A percentile compares a stretch with the other conserved stretches of the same genome.
Evolutionary conservation across 345 rosid species (phyloP).

Genomic region (Eucalyptus viminalis): DNA sequence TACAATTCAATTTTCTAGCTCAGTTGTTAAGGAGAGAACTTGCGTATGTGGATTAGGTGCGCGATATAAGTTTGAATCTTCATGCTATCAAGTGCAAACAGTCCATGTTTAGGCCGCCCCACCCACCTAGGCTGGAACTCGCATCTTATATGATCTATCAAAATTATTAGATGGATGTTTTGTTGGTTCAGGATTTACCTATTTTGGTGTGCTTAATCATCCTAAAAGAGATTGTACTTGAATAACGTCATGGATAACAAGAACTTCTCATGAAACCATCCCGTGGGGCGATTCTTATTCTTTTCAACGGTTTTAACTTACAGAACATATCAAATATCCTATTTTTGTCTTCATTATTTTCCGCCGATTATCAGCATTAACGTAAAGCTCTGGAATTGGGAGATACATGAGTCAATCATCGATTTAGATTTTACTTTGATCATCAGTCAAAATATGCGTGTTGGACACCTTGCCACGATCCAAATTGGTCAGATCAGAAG

Average conservation of each 20-base stretch:
- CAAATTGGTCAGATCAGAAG: background rate
- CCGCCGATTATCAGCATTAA: too few relatives aligned
- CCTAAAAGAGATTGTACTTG: background rate
- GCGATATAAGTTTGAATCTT: background rate
- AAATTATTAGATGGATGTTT: background rate
- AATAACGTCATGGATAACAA: background rate
- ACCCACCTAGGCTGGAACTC: background rate
- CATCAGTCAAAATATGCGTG: background rate
- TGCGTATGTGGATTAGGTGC: background rate
- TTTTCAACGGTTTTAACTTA: background rate
- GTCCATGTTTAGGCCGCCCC: background rate
- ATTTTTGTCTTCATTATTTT: background rate
- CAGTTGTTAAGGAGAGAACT: background rate
- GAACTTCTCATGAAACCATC: background rate
- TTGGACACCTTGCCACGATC: background rate
- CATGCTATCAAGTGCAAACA: background rate
- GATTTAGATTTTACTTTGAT: background rate
- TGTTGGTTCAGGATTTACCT: background rate
- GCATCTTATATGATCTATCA: background rate
- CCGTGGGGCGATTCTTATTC: background rate
- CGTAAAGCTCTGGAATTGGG: background rate
- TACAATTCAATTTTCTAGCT: background rate
- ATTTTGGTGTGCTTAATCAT: background rate
- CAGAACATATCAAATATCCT: background rate
- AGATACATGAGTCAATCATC: background rate